These are phyloP conservation scores for Pyrenophora teres DNA, from an alignment of 2,329 filamentous ascomycete species.

Conservation along the genomic window DNA sequence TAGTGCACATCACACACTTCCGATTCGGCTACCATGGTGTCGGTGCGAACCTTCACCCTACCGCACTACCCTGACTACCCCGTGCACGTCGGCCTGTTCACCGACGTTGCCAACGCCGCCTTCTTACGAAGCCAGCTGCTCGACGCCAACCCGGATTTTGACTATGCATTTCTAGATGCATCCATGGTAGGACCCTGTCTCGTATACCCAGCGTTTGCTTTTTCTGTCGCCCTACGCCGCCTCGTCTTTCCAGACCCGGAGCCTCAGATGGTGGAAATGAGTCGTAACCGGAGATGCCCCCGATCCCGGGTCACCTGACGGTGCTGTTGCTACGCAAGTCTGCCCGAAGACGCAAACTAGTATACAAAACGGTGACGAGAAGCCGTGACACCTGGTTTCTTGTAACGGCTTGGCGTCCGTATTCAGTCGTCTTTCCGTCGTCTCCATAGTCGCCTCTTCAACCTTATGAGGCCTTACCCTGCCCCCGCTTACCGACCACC, in stretches of 20 bases:
- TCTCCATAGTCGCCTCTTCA: too few relatives aligned
- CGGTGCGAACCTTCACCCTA: constrained; percentile 70
- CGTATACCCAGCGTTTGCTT: constrained; percentile 9
- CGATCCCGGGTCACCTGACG: too few relatives aligned
- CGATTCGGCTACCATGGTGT: constrained; percentile 47
- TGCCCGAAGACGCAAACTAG: too few relatives aligned
- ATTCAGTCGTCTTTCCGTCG: too few relatives aligned
- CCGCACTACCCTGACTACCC: constrained; percentile 75
- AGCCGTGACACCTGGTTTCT: too few relatives aligned
- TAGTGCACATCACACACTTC: constrained; percentile 13
- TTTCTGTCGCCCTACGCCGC: background rate
- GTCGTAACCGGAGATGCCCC: too few relatives aligned
- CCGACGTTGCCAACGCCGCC: constrained; percentile 73
- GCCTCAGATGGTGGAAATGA: too few relatives aligned
- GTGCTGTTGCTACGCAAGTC: too few relatives aligned
- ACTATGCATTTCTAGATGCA: constrained; percentile 93
- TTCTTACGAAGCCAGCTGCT: constrained; percentile 84
- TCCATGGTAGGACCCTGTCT: constrained; percentile 61
- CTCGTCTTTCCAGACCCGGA: background rate
- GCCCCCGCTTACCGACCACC: background rate
- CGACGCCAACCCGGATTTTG: constrained; percentile 80
- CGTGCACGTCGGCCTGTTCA: constrained; percentile 77
- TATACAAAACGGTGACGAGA: too few relatives aligned
- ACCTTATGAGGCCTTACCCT: background rate
- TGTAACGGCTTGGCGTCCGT: too few relatives aligned